Evolutionary conservation across 2,329 filamentous ascomycete species (phyloP).

Genomic region (Penicillium brasilianum): DNA sequence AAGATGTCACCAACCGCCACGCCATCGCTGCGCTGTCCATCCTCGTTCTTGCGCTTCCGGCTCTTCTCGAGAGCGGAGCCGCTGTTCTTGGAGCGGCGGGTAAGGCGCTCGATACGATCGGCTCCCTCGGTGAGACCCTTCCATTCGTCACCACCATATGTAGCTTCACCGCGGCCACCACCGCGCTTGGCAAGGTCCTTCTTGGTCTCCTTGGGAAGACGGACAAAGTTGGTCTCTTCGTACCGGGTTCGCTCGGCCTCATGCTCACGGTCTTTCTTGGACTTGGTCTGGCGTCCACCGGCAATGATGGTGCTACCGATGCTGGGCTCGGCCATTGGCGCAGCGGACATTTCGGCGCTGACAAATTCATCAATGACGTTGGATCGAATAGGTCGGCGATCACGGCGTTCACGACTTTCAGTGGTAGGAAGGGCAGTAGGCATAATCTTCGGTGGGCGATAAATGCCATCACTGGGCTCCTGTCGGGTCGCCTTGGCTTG

Average conservation of each 20-base stretch:
- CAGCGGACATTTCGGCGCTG: slow-evolving; percentile 77
- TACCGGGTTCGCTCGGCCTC: slow-evolving; percentile 83
- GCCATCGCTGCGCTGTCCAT: slow-evolving; percentile 70
- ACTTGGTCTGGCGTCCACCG: slow-evolving; percentile 79
- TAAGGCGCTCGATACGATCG: slow-evolving; percentile 83
- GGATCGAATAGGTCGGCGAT: slow-evolving; percentile 71
- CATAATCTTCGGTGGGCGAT: slow-evolving; percentile 85
- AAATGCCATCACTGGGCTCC: slow-evolving; percentile 67
- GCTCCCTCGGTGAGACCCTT: slow-evolving; percentile 80
- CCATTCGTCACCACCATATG: slow-evolving; percentile 94
- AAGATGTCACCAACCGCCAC: slow-evolving; percentile 69
- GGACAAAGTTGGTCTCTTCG: slow-evolving; percentile 90
- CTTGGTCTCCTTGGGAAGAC: slow-evolving; percentile 84
- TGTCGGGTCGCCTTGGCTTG: slow-evolving; percentile 33
- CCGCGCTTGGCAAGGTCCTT: slow-evolving; percentile 75
- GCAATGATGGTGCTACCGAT: slow-evolving; percentile 88
- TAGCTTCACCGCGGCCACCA: slow-evolving; percentile 52
- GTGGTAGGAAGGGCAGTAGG: slow-evolving; percentile 79
- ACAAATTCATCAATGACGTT: slow-evolving; percentile 92
- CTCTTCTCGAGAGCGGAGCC: slow-evolving; percentile 75
- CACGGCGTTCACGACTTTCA: slow-evolving; percentile 63
- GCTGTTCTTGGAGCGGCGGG: slow-evolving; percentile 67
- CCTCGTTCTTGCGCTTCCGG: slow-evolving; percentile 77
- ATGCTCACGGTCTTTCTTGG: slow-evolving; percentile 72
- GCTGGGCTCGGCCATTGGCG: slow-evolving; percentile 82